Percentiles rank a stretch among this genome's conserved stretches.
These are phyloP conservation scores for Bremia lactucae DNA, from an alignment of 352 stramenopile species.

Conservation along the genomic window DNA sequence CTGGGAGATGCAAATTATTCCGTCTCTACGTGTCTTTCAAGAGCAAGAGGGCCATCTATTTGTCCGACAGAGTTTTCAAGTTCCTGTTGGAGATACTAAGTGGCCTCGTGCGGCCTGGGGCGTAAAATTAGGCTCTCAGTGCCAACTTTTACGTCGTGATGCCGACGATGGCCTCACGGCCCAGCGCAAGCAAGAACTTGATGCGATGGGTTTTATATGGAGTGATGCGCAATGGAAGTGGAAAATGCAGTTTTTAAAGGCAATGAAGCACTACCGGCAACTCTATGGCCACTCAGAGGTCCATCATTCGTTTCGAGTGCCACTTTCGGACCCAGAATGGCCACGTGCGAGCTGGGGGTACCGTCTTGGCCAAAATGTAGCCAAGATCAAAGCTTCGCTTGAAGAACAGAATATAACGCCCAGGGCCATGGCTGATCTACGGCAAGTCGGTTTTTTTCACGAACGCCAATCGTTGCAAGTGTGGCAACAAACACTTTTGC, in stretches of 20 bases:
- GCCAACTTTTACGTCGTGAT: constrained; percentile 80
- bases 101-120: constrained; percentile 85
- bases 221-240: constrained; percentile 62
- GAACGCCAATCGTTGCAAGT: constrained; percentile 10
- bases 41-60: constrained; percentile 86
- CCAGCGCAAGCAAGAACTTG: constrained; percentile 33
- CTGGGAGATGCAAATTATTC: constrained; percentile 58
- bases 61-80: constrained; percentile 83
- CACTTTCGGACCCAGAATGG: constrained; percentile 59
- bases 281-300: constrained; percentile 84
- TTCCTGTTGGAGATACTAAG: constrained; percentile 50
- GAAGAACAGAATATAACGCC: constrained; percentile 28
- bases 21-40: constrained; percentile 72
- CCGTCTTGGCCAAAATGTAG: constrained; percentile 51
- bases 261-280: constrained; percentile 64
- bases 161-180: constrained; percentile 6
- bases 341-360: constrained; percentile 71
- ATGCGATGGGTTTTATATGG: constrained; percentile 61
- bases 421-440: constrained; percentile 21
- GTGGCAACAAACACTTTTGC: constrained; percentile 32
- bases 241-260: constrained; percentile 45
- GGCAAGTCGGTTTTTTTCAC: constrained; percentile 36
- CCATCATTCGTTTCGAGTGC: constrained; percentile 84
- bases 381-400: constrained; percentile 25
- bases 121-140: constrained; percentile 82